phyloP scores from a whole-genome alignment of 768 basidiomycete genomes.

The Psilocybe subaeruginosa region DNA sequence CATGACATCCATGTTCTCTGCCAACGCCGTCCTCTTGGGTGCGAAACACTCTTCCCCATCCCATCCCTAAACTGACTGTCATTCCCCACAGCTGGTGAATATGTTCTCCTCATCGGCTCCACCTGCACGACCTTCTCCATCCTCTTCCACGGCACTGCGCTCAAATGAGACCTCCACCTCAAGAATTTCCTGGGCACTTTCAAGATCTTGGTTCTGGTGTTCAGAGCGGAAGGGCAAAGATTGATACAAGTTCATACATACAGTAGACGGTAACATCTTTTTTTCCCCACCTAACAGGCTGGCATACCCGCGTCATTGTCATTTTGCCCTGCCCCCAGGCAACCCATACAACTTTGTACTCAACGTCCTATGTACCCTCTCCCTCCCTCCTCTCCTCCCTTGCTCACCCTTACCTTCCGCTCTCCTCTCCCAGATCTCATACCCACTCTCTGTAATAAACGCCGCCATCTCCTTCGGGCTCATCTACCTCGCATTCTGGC shows the following conservation, averaged over 20 bases:
- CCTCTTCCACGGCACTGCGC: slow-evolving; percentile 43
- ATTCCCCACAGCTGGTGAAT: slow-evolving; percentile 45
- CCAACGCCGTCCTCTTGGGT: slow-evolving; percentile 51
- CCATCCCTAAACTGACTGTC: not conserved
- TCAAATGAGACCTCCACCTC: slow-evolving; percentile 57
- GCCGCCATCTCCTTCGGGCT: slow-evolving; percentile 54
- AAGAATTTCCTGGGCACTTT: slow-evolving; percentile 65
- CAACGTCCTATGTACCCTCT: slow-evolving; percentile 45
- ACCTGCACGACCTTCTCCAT: slow-evolving; percentile 38
- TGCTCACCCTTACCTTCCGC: not conserved
- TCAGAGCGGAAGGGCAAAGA: too few species aligned
- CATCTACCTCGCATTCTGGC: slow-evolving; percentile 36
- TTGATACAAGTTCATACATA: too few species aligned
- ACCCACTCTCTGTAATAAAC: slow-evolving; percentile 54
- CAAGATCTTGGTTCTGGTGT: slow-evolving; percentile 52
- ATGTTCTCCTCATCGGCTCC: slow-evolving; percentile 38
- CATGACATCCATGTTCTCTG: slow-evolving; percentile 56
- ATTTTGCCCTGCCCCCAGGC: slow-evolving; percentile 55
- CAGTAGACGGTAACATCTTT: too few species aligned
- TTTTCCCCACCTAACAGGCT: too few species aligned
- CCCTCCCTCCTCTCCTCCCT: not conserved
- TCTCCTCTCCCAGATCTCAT: slow-evolving; percentile 33
- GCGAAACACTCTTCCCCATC: slow-evolving; percentile 23
- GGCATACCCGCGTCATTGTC: too few species aligned
- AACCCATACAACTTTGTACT: slow-evolving; percentile 69